These are phyloP conservation scores for Trypanosomatidae sp. DNA, from an alignment of 208 protist species.

Conservation along the genomic window DNA sequence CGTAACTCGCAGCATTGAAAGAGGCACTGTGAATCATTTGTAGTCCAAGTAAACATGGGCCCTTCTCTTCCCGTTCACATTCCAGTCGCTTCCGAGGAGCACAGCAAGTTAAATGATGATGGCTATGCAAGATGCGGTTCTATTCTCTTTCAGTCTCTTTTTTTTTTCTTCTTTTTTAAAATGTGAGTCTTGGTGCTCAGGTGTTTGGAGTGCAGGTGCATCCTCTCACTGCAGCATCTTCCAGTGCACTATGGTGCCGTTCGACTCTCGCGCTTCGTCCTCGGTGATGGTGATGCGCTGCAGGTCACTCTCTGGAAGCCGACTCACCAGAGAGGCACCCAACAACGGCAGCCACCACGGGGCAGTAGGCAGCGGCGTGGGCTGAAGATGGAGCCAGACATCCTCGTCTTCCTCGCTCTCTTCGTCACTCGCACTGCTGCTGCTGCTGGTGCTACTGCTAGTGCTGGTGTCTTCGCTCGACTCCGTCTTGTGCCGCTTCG, in stretches of 20 bases:
- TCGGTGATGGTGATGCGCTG: slow-evolving; percentile 39
- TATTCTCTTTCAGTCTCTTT: too few relatives aligned
- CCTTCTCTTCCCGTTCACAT: too few relatives aligned
- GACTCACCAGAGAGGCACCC: slow-evolving; percentile 50
- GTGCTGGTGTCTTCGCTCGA: not conserved
- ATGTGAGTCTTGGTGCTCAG: too few relatives aligned
- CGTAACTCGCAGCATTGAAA: too few relatives aligned
- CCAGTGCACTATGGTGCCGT: slow-evolving; percentile 56
- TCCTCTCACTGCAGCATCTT: too few relatives aligned
- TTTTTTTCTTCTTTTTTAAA: too few relatives aligned
- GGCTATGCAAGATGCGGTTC: too few relatives aligned
- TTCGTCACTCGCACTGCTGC: slow-evolving; percentile 9
- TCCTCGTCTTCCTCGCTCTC: slow-evolving; percentile 5
- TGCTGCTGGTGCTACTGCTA: not conserved
- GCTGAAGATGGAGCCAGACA: slow-evolving; percentile 32
- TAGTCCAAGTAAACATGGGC: too few relatives aligned
- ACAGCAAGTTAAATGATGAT: too few relatives aligned
- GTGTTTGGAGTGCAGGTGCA: too few relatives aligned
- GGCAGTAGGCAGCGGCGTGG: slow-evolving; percentile 27
- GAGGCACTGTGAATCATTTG: too few relatives aligned
- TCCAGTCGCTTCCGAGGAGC: too few relatives aligned
- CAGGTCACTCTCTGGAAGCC: slow-evolving; percentile 48
- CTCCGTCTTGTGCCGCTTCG: not conserved
- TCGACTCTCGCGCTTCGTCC: slow-evolving; percentile 44
- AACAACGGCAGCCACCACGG: slow-evolving; percentile 63